A percentile compares a stretch with the other conserved stretches of the same genome.
Conservation (phyloP, 1,139 yeast genomes). For the Insectozyma bohioensis region DNA sequence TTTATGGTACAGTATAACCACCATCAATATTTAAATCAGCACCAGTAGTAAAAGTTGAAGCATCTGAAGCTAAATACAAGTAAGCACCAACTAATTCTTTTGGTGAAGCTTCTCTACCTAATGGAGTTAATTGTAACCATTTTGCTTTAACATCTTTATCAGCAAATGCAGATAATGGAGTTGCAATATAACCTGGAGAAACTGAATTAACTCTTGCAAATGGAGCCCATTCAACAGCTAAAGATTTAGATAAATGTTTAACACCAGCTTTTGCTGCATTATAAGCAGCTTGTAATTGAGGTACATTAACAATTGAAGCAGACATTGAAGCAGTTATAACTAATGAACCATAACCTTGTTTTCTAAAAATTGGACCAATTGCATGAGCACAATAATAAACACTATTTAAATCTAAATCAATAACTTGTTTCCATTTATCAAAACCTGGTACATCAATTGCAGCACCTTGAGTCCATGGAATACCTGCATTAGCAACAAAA, state of each 20-base stretch:
- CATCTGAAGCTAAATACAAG: slow-evolving; percentile 49
- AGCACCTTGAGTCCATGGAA: slow-evolving; percentile 36
- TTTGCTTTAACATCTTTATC: slow-evolving; percentile 30
- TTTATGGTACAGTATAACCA: slow-evolving; percentile 59
- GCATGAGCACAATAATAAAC: slow-evolving; percentile 47
- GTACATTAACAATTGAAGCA: slow-evolving; percentile 64
- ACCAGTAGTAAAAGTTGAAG: slow-evolving; percentile 54
- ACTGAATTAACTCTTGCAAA: slow-evolving; percentile 54
- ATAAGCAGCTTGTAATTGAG: slow-evolving; percentile 61
- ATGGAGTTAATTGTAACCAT: slow-evolving; percentile 48
- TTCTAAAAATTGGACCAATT: slow-evolving; percentile 44
- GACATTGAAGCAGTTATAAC: slow-evolving; percentile 31
- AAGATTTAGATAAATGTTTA: slow-evolving; percentile 45
- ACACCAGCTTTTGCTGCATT: slow-evolving; percentile 58
- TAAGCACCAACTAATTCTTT: slow-evolving; percentile 58
- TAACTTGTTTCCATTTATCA: slow-evolving; percentile 45
- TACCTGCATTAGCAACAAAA: slow-evolving; percentile 59
- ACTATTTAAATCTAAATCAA: slow-evolving; percentile 50
- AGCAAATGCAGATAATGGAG: slow-evolving; percentile 48
- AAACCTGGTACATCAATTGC: slow-evolving; percentile 43
- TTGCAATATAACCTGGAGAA: slow-evolving; percentile 56
- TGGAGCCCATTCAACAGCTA: slow-evolving; percentile 54
- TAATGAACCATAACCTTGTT: slow-evolving; percentile 35
- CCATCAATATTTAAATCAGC: slow-evolving; percentile 57
- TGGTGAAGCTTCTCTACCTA: slow-evolving; percentile 51